Evolutionary conservation across 257 asterid species (phyloP), one percentile per base, ranked within the genome.

Genomic region (Solanum sejunctum): DNA sequence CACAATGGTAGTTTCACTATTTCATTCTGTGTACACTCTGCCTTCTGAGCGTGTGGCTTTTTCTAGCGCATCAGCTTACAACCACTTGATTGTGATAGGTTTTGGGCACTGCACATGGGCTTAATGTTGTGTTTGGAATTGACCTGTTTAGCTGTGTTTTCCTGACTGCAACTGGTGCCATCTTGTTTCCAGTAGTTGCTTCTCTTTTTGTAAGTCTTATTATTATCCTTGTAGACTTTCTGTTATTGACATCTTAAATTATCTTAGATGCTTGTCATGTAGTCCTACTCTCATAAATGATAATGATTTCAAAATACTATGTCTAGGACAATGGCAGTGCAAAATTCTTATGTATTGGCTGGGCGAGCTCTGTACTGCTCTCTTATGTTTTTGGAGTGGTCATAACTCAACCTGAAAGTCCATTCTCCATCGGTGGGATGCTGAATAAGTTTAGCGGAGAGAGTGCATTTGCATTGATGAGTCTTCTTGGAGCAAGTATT

Each of bases 91-190:
- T 87, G 73, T 92, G 84, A 84, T 89, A 97, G 99, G 95, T 97
- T 88, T 89, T 97, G 86, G 99, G 98, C 70, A 92, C 96, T 80
- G 99, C 98, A 75, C 96, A 91, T 87, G 99, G 99, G 85, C 98
- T 97, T 80, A 92, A 94, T 88, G 93, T 92, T 70, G 88, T 92
- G 54, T 93, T 93, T 86, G 99, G 98, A 89, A 88, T 95, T 41
- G 98, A 94, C 90, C 91, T 93, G 71, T 92, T 91, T 85, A 89
- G 87, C 84, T 93, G 97, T 89, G 94, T 97, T 73, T 92, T 95
- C 85, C 88, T 97, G 86, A 90, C 98, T 85, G 94, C 95, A 82
- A 82, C 93, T 84, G 94, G 92, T 89, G 97, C 93, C 77, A 88
- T 89, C 84, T 84, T 95, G 57, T 93, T 93, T 88, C 99, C 98